Evolutionary conservation across 139 green algal genomes (phyloP).

Genomic region (Desmodesmus armatus): DNA sequence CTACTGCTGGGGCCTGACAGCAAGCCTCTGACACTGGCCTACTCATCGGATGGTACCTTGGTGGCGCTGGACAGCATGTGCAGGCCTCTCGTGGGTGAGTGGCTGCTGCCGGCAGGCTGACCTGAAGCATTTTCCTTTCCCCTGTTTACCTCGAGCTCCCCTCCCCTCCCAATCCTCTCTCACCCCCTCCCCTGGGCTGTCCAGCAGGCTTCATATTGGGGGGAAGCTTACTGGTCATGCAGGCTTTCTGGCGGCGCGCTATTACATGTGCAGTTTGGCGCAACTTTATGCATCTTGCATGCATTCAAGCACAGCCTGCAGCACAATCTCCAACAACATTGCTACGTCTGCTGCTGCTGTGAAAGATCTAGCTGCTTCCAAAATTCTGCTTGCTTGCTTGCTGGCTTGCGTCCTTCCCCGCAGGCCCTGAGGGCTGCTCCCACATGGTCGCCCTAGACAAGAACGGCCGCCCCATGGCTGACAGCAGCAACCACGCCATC

Average conservation of each 20-base stretch:
- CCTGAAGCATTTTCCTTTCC: not conserved
- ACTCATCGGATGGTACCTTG: conserved; percentile 13
- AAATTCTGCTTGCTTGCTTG: too few species aligned
- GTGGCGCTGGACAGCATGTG: conserved; percentile 4
- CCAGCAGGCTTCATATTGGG: not conserved
- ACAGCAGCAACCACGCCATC: not conserved
- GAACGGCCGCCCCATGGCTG: not conserved
- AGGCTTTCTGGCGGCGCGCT: not conserved
- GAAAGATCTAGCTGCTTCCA: too few species aligned
- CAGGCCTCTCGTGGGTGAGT: conserved; percentile 13
- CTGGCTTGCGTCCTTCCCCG: not conserved
- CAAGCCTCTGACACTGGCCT: not conserved
- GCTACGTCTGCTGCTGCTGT: not conserved
- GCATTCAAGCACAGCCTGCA: not conserved
- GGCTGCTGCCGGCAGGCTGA: not conserved
- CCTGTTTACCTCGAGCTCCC: not conserved
- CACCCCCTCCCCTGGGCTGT: not conserved
- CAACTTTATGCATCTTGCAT: not conserved
- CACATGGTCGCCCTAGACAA: not conserved
- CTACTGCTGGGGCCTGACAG: conserved; percentile 19
- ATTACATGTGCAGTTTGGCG: not conserved
- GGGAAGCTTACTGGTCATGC: not conserved
- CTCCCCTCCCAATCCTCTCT: not conserved
- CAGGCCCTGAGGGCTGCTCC: not conserved
- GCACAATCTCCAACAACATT: not conserved